Percentiles rank a stretch among this genome's conserved stretches.
Conservation (phyloP, 345 rosid genomes). For the Reutealis trisperma region DNA sequence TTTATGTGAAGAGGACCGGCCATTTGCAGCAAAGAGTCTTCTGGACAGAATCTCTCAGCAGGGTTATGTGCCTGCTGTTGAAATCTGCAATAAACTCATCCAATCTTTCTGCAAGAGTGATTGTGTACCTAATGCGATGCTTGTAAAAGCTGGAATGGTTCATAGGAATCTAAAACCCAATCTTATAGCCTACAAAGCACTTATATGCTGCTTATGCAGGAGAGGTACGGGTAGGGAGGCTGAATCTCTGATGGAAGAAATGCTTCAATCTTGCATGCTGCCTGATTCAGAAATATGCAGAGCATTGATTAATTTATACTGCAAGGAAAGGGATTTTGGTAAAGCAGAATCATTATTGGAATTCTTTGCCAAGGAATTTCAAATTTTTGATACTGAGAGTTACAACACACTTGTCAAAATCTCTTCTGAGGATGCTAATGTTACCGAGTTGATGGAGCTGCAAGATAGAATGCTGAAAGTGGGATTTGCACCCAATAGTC, state of each 20-base stretch:
- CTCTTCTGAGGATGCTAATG: conserved; percentile 47
- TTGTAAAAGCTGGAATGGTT: conserved; percentile 55
- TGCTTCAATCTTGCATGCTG: conserved; percentile 49
- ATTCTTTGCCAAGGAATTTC: conserved; percentile 59
- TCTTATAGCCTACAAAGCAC: conserved; percentile 46
- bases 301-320: conserved; percentile 55
- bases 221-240: conserved; percentile 48
- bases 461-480: conserved; percentile 65
- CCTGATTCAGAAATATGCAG: conserved; percentile 60
- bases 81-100: conserved; percentile 49
- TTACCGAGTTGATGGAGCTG: conserved; percentile 47
- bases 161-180: conserved; percentile 32
- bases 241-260: conserved; percentile 58
- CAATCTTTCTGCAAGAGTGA: conserved; percentile 52
- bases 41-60: conserved; percentile 43
- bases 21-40: conserved; percentile 84
- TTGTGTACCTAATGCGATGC: conserved; percentile 50
- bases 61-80: conserved; percentile 45
- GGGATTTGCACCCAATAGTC: conserved; percentile 64
- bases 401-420: conserved; percentile 49
- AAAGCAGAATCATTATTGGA: conserved; percentile 61
- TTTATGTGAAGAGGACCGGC: conserved; percentile 63
- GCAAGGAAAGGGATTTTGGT: conserved; percentile 45
- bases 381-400: conserved; percentile 56
- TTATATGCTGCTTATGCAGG: conserved; percentile 57